phyloP scores from a whole-genome alignment of 495 filamentous ascomycete genomes.

The Friedmanniomyces simplex region DNA sequence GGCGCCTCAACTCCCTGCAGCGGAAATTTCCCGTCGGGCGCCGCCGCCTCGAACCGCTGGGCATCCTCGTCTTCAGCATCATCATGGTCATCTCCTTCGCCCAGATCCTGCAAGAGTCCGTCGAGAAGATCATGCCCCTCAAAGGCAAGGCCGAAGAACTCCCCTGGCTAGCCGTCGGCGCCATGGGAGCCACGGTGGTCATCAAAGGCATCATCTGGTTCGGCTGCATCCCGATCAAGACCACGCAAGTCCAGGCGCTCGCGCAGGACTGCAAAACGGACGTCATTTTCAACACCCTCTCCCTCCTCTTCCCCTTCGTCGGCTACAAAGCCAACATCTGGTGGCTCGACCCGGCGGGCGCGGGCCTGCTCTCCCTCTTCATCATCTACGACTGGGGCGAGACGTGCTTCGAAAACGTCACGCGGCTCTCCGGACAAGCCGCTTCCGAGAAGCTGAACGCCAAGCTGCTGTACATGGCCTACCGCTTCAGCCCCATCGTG shows the following conservation, averaged over 20 bases:
- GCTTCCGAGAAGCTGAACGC: constrained; percentile 27
- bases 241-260: constrained; percentile 41
- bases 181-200: constrained; percentile 35
- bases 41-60: constrained; percentile 34
- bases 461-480: constrained; percentile 39
- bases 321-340: constrained; percentile 34
- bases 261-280: constrained; percentile 44
- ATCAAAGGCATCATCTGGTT: constrained; percentile 40
- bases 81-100: constrained; percentile 39
- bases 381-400: constrained; percentile 41
- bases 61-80: constrained; percentile 35
- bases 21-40: constrained; percentile 39
- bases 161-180: constrained; percentile 34
- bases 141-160: constrained; percentile 29
- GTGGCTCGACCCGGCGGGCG: constrained; percentile 42
- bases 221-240: constrained; percentile 37
- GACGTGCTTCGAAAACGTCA: constrained; percentile 40
- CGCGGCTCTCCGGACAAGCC: constrained; percentile 34
- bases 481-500: constrained; percentile 37
- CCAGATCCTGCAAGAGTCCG: constrained; percentile 40
- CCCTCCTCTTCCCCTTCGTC: constrained; percentile 39
- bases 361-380: constrained; percentile 38
- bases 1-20: constrained; percentile 33
- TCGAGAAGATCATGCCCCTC: constrained; percentile 33
- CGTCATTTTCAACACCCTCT: constrained; percentile 42